A percentile compares a stretch with the other conserved stretches of the same genome.
These are phyloP conservation scores for Bjerkandera adusta DNA, from an alignment of 1,284 basidiomycete genomes.

Conservation along the genomic window DNA sequence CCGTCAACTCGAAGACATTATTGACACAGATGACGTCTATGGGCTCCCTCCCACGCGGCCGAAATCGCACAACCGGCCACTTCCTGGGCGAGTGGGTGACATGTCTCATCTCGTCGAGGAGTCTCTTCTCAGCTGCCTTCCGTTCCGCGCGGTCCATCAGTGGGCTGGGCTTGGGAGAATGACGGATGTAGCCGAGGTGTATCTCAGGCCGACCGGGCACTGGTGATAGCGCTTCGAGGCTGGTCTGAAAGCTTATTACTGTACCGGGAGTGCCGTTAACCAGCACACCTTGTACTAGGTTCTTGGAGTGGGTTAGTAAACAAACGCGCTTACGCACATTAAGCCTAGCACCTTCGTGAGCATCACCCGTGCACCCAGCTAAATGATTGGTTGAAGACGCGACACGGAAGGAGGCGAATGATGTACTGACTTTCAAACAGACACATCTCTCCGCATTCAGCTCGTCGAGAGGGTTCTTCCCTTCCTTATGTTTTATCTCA, in stretches of 20 bases:
- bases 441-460: constrained; percentile 20
- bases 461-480: constrained; percentile 26
- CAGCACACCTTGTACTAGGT: constrained; percentile 36
- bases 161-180: too few species aligned
- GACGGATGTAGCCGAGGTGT: not conserved
- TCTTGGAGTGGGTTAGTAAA: constrained; percentile 5
- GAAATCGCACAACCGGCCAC: constrained; percentile 60
- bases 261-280: constrained; percentile 91
- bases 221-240: constrained; percentile 9
- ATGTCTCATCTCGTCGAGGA: not conserved
- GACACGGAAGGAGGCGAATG: not conserved
- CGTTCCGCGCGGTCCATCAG: not conserved
- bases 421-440: constrained; percentile 9
- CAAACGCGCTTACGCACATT: too few species aligned
- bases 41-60: constrained; percentile 31
- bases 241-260: constrained; percentile 58
- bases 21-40: constrained; percentile 46
- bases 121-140: not conserved
- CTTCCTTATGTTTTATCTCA: constrained; percentile 17
- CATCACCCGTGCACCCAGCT: constrained; percentile 67
- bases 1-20: constrained; percentile 56
- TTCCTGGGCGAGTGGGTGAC: too few species aligned
- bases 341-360: constrained; percentile 82
- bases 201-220: constrained; percentile 3
- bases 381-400: not conserved